phyloP scores from a whole-genome alignment of 31 red algal genomes.

The Endocladia muricata region DNA sequence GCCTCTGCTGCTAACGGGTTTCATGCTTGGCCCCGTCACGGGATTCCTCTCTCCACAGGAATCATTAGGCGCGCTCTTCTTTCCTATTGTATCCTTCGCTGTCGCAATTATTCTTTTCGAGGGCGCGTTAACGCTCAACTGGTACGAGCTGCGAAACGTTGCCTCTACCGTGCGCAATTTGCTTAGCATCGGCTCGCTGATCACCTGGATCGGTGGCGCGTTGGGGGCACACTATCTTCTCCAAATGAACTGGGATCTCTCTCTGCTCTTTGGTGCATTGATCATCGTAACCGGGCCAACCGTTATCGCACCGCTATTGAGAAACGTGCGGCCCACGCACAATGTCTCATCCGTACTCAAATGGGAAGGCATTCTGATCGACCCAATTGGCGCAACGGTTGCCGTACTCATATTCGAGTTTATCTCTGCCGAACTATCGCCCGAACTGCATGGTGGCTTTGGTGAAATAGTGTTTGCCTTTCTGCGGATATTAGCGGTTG shows the following conservation, averaged over 20 bases:
- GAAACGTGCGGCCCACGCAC: neutral
- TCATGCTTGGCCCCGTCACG: neutral
- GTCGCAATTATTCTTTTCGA: conserved; percentile 28
- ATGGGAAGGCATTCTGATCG: conserved; percentile 24
- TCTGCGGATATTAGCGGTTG: neutral
- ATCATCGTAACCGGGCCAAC: conserved; percentile 22
- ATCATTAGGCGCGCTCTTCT: neutral
- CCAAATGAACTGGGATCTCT: neutral
- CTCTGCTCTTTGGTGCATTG: conserved; percentile 3
- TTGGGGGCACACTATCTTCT: neutral
- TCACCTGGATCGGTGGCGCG: neutral
- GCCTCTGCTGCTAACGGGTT: neutral
- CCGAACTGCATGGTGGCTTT: neutral
- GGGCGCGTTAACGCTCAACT: conserved; percentile 3
- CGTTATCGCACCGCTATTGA: conserved; percentile 13
- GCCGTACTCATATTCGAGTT: conserved; percentile 14
- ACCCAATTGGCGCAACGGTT: conserved; percentile 12
- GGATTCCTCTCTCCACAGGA: neutral
- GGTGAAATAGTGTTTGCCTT: neutral
- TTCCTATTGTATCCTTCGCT: neutral
- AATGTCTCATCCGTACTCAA: neutral
- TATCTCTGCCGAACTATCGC: neutral
- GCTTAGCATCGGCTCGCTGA: neutral
- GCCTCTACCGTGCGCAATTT: neutral
- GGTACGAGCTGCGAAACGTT: neutral